These are phyloP conservation scores for Sclerotinia subarctica DNA, from an alignment of 2,329 filamentous ascomycete species.

Conservation along the genomic window DNA sequence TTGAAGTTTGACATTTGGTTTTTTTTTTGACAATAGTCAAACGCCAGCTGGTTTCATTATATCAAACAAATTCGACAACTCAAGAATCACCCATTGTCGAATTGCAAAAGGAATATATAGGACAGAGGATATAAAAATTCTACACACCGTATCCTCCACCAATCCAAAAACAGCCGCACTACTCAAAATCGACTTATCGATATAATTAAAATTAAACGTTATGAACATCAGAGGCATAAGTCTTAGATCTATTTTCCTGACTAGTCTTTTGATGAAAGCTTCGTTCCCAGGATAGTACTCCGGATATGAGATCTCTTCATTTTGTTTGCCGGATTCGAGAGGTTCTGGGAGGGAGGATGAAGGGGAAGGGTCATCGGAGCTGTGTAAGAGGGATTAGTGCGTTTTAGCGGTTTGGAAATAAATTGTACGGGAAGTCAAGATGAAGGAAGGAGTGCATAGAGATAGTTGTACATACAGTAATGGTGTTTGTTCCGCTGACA, in stretches of 20 bases:
- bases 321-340: neutral
- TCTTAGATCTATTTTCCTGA: conserved; percentile 53
- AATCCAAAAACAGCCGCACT: conserved; percentile 49
- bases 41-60: too few relatives aligned
- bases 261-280: conserved; percentile 30
- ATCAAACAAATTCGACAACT: neutral
- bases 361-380: neutral
- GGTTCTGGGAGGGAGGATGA: neutral
- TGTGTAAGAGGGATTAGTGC: neutral
- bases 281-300: neutral
- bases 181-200: conserved; percentile 35
- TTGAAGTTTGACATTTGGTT: too few relatives aligned
- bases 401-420: neutral
- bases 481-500: neutral
- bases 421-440: neutral
- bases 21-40: too few relatives aligned
- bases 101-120: too few relatives aligned
- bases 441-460: too few relatives aligned
- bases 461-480: neutral
- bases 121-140: neutral
- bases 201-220: conserved; percentile 56
- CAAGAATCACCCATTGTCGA: too few relatives aligned
- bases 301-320: neutral
- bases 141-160: conserved; percentile 39
- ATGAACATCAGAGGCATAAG: conserved; percentile 54